Base-by-base conservation (phyloP, 345 rosid species). In the Gossypium ekmanianum region DNA sequence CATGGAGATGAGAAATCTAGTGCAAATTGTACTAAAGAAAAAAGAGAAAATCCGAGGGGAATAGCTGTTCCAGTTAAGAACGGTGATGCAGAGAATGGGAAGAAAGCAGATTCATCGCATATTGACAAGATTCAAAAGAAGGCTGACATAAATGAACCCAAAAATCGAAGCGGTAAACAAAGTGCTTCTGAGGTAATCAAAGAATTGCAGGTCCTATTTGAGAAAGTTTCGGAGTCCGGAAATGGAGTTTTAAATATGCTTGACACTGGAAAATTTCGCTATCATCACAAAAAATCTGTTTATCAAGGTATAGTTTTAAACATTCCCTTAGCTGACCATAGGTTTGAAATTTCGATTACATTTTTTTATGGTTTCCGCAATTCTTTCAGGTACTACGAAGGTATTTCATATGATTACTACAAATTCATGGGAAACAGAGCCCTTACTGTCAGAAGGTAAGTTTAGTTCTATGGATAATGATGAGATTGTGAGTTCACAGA, bases 191-290 rank as follows among this genome's bases (percentile, higher is more conserved):
- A 83, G 69, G 65, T 80, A 71, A 67, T 77, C 74, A 68, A 50
- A 75, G 85, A 85, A 61, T 47, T 85, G 7, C 84, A 85, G 68
- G 70, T 20, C 61, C 52, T 68, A 41, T 85, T 87, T 57, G 77
- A 79, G 70, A 76, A 14, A 76, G 85, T 86, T 77, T 83, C 90
- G 4, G 85, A 73, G 14, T 85, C 90, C 1, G 89, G 89, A 41
- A 73, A 45, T 62, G 81, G 77, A 39, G 85, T 86, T 34, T 48
- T 82, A 8, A 76, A 75, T 43, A 71, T 83, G 63, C 81, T 88
- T 29, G 85, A 86, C 63, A 77, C 82, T 2, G 82, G 85, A 16
- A 88, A 74, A 67, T 81, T 81, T 26, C 85, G 83, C n/a, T 82
- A 78, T 51, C 77, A 75, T 65, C 68, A 76, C 12, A 77, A 74